Conservation (phyloP, 257 asterid genomes). For the Ehretia macrophylla region DNA sequence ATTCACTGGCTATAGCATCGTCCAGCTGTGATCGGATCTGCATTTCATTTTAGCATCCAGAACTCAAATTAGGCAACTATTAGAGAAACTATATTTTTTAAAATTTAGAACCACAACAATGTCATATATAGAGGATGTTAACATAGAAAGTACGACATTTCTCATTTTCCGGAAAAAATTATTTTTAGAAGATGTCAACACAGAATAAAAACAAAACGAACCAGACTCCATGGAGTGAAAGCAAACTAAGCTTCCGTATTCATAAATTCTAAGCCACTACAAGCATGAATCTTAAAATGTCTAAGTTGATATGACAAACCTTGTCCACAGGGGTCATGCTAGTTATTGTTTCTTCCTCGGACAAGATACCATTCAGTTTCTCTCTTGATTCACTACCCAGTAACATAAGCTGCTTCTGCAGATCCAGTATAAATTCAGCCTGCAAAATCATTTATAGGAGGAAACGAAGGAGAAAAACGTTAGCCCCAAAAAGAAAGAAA, state of each 20-base stretch:
- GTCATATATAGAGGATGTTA: neutral
- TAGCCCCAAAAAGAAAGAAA: neutral
- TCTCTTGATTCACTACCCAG: slow-evolving; percentile 66
- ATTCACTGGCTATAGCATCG: slow-evolving; percentile 87
- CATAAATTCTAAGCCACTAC: neutral
- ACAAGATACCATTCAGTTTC: slow-evolving; percentile 57
- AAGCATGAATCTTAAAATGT: neutral
- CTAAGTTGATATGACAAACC: slow-evolving; percentile 32
- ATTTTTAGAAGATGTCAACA: too few relatives aligned
- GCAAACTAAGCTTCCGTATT: neutral
- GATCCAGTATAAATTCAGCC: slow-evolving; percentile 90
- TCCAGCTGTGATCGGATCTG: slow-evolving; percentile 93
- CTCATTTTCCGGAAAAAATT: too few relatives aligned
- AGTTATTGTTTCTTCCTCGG: slow-evolving; percentile 68
- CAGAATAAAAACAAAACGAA: too few relatives aligned
- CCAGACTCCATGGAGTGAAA: too few relatives aligned
- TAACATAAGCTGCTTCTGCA: slow-evolving; percentile 87
- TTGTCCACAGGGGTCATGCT: slow-evolving; percentile 72
- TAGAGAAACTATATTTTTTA: neutral
- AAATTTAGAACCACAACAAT: neutral
- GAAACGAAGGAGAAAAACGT: neutral
- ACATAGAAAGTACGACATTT: too few relatives aligned
- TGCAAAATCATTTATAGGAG: slow-evolving; percentile 29
- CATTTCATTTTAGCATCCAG: slow-evolving; percentile 12
- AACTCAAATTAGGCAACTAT: neutral